Base-by-base conservation (phyloP, 2,329 filamentous ascomycete genomes). In the Neopestalotiopsis sp. region DNA sequence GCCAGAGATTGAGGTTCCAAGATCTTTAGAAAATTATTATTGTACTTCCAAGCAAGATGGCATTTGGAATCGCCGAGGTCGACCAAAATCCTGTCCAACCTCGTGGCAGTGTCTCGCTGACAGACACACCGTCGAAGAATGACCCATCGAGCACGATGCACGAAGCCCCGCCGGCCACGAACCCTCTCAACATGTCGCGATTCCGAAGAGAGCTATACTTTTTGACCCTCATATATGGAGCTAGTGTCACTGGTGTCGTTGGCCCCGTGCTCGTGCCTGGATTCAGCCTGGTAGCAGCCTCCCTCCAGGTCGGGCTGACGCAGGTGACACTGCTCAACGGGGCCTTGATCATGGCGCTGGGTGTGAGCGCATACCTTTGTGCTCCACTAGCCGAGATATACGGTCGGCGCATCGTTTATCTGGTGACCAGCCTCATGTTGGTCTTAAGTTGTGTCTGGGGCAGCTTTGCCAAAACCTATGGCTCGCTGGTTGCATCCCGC, bases 211-310 rank as follows among this genome's bases (percentile, higher is more conserved):
- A 60, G n/a, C 61, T 60, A 3, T 70, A 66, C 65, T 72, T 71
- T 60, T 60, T 71, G 42, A 66, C 71, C 32, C 71, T 68, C 64
- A 62, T 72, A 14, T 72, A 70, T 32, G 49, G 59, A 14, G 64
- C 66, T 13, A 64, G 67, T 3, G 71, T 64, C n/a, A 68, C 67
- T 9, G 34, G 68, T 20, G 67, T 63, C 12, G 40, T 68, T 1
- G 57, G 66, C 9, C 62, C 65, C 10, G 42, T 67, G 34, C 65
- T 72, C 20, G 69, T 71, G 13, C 67, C 71, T 2, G 71, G 60
- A 28, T 72, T 72, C 58, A 49, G 24, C n/a, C 45, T 68, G 17
- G 12, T 71, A n/a, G 69, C 69, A 2, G 66, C 34, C 2, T 49
- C 30, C 17, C 68, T 71, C 45, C 28, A 68, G 14, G 42, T 69